Conservation (phyloP, 2,329 filamentous ascomycete species). For the Fusarium caatingaense region DNA sequence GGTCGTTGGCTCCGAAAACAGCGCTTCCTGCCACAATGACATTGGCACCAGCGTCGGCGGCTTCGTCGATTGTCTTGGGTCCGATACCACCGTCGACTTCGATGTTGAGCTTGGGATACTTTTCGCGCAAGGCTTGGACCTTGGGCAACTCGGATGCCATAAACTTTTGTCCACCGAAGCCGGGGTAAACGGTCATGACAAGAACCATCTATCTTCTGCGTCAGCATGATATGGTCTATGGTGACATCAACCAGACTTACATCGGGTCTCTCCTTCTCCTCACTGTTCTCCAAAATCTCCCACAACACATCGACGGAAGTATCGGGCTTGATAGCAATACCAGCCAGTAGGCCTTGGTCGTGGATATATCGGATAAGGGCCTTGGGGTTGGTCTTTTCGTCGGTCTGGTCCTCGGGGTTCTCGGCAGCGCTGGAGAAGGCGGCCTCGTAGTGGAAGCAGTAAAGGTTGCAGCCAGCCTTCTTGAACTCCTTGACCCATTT, state of each 20-base stretch:
- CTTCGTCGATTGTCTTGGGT: conserved; percentile 89
- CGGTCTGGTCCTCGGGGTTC: conserved; percentile 75
- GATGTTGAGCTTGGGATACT: conserved; percentile 93
- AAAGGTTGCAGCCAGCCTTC: conserved; percentile 94
- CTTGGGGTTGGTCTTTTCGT: conserved; percentile 80
- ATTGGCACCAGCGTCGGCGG: conserved; percentile 94
- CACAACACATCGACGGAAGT: conserved; percentile 92
- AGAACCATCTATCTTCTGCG: conserved; percentile 82
- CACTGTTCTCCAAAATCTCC: conserved; percentile 81
- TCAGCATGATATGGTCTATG: conserved; percentile 20
- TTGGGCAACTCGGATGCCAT: conserved; percentile 97
- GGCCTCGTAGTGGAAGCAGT: conserved; percentile 99
- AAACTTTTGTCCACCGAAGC: conserved; percentile 98
- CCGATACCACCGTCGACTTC: conserved; percentile 96
- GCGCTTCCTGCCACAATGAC: conserved; percentile 98
- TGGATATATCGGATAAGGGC: conserved; percentile 94
- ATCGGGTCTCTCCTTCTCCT: conserved; percentile 84
- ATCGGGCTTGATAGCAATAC: conserved; percentile 94
- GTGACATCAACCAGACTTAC: conserved; percentile 65
- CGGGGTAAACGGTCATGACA: conserved; percentile 97
- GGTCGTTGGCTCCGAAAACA: conserved; percentile 92
- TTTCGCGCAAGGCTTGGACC: conserved; percentile 82
- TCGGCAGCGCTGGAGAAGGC: conserved; percentile 90
- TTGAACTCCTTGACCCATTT: conserved; percentile 98
- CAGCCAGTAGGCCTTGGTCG: conserved; percentile 85